These are phyloP conservation scores for Coemansia sp. DNA, from an alignment of 371 early-diverging fungal genomes.

Conservation along the genomic window DNA sequence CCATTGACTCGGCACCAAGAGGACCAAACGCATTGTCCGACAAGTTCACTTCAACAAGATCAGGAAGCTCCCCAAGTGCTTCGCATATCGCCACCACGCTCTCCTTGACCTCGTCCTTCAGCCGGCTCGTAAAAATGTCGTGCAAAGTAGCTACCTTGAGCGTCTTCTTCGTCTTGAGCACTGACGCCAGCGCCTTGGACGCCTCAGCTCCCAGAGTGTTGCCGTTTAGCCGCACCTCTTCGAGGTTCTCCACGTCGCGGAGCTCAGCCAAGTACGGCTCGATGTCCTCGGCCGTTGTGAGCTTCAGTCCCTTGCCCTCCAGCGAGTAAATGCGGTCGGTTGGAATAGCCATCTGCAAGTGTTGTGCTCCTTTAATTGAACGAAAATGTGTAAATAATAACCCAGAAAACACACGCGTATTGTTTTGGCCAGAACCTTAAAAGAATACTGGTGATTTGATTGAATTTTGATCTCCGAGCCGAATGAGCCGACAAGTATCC, in stretches of 20 bases:
- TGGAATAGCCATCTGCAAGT: conserved; percentile 28
- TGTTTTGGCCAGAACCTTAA: background rate
- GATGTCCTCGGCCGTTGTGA: conserved; percentile 82
- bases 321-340: conserved; percentile 52
- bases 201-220: conserved; percentile 96
- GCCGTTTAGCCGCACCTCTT: conserved; percentile 80
- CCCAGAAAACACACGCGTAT: background rate
- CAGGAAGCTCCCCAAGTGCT: conserved; percentile 75
- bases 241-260: conserved; percentile 61
- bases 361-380: background rate
- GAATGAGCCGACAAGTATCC: background rate
- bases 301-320: conserved; percentile 63
- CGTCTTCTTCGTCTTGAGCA: conserved; percentile 64
- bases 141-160: conserved; percentile 71
- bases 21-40: conserved; percentile 99
- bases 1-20: conserved; percentile 85
- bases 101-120: conserved; percentile 85
- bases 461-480: background rate
- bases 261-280: conserved; percentile 73
- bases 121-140: conserved; percentile 94
- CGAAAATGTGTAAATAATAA: too few relatives aligned
- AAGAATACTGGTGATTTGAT: conserved; percentile 4
- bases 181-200: conserved; percentile 74
- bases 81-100: conserved; percentile 81
- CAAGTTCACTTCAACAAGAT: conserved; percentile 79